Percentiles rank a stretch among this genome's conserved stretches.
These are phyloP conservation scores for Aspergillus sp. DNA, from an alignment of 2,329 filamentous ascomycete species.

Conservation along the genomic window DNA sequence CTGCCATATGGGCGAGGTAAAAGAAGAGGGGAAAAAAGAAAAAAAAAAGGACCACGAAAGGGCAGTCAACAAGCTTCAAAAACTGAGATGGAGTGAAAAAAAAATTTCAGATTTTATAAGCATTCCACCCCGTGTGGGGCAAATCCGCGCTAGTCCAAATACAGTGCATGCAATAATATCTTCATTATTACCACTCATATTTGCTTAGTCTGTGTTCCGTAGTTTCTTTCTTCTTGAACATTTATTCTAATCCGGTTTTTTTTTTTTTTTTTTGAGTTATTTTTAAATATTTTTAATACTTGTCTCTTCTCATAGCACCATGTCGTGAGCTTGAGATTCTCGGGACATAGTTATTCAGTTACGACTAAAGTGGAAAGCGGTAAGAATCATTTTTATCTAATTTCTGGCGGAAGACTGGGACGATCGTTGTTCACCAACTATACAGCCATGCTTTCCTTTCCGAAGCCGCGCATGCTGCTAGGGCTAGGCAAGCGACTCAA, in stretches of 20 bases:
- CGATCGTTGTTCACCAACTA: too few relatives aligned
- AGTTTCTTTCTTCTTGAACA: too few relatives aligned
- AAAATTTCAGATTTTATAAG: slow-evolving; percentile 4
- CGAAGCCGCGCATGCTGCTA: slow-evolving; percentile 14
- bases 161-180: too few relatives aligned
- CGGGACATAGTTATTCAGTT: neutral
- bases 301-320: too few relatives aligned
- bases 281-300: too few relatives aligned
- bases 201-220: too few relatives aligned
- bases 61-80: neutral
- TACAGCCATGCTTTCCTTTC: slow-evolving; percentile 17
- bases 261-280: too few relatives aligned
- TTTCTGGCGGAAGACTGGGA: neutral
- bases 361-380: neutral
- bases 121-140: neutral
- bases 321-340: neutral
- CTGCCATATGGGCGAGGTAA: neutral
- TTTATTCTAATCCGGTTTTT: too few relatives aligned
- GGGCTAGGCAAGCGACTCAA: slow-evolving; percentile 15
- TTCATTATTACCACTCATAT: too few relatives aligned
- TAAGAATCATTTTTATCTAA: neutral
- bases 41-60: neutral
- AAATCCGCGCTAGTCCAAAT: too few relatives aligned
- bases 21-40: too few relatives aligned
- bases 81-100: slow-evolving; percentile 8